Conservation (phyloP, 345 rosid genomes). For the Eutrema heterophyllum region DNA sequence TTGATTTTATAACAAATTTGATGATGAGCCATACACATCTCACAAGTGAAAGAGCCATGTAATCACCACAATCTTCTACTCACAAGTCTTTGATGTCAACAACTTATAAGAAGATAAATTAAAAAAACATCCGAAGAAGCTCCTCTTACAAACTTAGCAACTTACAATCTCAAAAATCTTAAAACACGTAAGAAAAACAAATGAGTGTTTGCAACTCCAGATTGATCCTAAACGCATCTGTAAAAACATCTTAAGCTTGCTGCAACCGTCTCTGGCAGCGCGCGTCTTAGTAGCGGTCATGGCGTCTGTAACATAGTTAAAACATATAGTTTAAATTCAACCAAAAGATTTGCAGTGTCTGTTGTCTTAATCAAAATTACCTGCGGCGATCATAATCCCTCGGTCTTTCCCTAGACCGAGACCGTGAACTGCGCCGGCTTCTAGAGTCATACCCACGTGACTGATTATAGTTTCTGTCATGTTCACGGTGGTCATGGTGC, state of each 20-base stretch:
- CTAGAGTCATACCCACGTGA: conserved; percentile 79
- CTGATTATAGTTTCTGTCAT: conserved; percentile 53
- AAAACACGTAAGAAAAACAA: conserved; percentile 3
- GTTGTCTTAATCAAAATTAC: conserved; percentile 28
- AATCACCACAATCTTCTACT: conserved; percentile 2
- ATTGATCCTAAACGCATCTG: conserved; percentile 25
- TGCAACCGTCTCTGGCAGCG: conserved; percentile 1
- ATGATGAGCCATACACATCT: not conserved
- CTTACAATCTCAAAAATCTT: conserved; percentile 4
- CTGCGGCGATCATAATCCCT: conserved; percentile 88
- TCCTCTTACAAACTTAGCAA: conserved; percentile 11
- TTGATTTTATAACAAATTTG: not conserved
- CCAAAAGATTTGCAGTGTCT: not conserved
- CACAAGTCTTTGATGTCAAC: conserved; percentile 9
- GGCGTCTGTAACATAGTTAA: conserved; percentile 22
- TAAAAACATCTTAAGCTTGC: not conserved
- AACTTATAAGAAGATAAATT: not conserved
- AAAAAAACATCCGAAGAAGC: not conserved
- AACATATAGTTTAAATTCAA: not conserved
- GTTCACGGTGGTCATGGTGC: conserved; percentile 55
- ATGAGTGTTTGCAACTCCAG: conserved; percentile 15
- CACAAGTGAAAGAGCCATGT: not conserved
- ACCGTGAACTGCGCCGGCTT: conserved; percentile 72
- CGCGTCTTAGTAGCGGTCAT: conserved; percentile 29
- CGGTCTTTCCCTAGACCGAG: conserved; percentile 72